Evolutionary conservation across 2,329 filamentous ascomycete species (phyloP).

Genomic region (Aspergillus sp.): DNA sequence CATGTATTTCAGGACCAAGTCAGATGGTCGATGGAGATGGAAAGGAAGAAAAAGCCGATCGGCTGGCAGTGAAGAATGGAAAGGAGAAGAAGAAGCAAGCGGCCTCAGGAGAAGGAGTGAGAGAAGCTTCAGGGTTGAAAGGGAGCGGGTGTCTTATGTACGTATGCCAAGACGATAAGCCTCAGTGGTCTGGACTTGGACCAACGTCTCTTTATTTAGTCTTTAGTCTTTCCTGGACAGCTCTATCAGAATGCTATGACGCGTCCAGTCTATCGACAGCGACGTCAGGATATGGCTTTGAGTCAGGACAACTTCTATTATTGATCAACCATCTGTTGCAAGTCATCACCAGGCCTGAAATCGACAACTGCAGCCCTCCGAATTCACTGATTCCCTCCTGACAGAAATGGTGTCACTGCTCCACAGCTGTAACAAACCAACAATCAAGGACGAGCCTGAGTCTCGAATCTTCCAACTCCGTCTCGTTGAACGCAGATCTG

Average conservation of each 20-base stretch:
- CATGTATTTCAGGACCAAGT: conserved; percentile 35
- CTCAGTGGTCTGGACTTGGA: no score
- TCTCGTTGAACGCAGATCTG: background rate
- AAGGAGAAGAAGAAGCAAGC: conserved; percentile 14
- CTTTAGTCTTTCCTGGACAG: no score
- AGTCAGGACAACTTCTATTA: no score
- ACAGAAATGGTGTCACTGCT: background rate
- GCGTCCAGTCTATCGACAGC: no score
- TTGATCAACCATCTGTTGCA: no score
- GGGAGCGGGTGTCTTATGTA: background rate
- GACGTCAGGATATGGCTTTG: no score
- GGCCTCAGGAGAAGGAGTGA: conserved; percentile 16
- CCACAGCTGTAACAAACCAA: background rate
- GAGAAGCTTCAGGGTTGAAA: background rate
- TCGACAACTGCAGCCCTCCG: background rate
- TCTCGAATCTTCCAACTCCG: conserved; percentile 3
- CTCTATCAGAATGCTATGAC: no score
- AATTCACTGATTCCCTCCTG: no score
- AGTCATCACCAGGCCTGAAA: no score
- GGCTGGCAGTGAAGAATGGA: background rate
- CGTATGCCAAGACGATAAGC: no score
- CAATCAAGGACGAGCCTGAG: background rate
- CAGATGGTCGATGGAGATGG: conserved; percentile 7
- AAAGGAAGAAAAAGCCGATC: background rate
- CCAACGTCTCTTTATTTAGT: no score